These are phyloP conservation scores for Colletotrichum tofieldiae DNA, from an alignment of 2,329 filamentous ascomycete genomes.

Conservation along the genomic window DNA sequence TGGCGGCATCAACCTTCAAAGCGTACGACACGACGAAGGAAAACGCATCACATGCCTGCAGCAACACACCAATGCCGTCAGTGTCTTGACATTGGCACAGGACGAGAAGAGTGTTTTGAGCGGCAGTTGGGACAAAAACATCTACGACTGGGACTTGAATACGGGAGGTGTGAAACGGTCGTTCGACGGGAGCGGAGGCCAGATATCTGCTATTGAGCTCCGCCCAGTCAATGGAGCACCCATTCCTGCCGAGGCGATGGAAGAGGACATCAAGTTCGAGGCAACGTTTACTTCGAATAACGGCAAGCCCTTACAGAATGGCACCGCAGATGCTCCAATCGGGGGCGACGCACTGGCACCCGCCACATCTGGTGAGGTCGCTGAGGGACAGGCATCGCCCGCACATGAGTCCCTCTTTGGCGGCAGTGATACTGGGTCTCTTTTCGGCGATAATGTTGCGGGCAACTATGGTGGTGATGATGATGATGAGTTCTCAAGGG, in stretches of 20 bases:
- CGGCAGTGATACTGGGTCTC: constrained; percentile 83
- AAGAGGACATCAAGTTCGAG: constrained; percentile 71
- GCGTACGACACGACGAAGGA: constrained; percentile 93
- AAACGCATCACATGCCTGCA: constrained; percentile 87
- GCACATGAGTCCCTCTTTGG: constrained; percentile 87
- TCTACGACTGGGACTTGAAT: constrained; percentile 96
- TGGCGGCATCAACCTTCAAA: constrained; percentile 93
- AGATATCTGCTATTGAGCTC: constrained; percentile 91
- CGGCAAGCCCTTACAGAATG: constrained; percentile 70
- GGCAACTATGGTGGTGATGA: constrained; percentile 76
- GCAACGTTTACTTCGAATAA: constrained; percentile 84
- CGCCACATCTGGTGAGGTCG: constrained; percentile 59
- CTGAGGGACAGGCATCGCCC: constrained; percentile 76
- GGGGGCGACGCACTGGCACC: constrained; percentile 12
- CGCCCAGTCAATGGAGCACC: constrained; percentile 83
- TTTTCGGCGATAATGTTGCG: constrained; percentile 85
- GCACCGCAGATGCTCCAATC: constrained; percentile 53
- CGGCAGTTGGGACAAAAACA: constrained; percentile 96
- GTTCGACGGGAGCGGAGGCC: constrained; percentile 84
- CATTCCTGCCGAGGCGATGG: constrained; percentile 79
- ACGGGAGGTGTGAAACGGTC: constrained; percentile 82
- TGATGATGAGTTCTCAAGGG: constrained; percentile 86
- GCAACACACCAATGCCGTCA: constrained; percentile 92
- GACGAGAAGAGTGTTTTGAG: constrained; percentile 92
- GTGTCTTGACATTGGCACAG: constrained; percentile 83